phyloP scores from a whole-genome alignment of 179 eudicot species.

The Actinidia arguta region DNA sequence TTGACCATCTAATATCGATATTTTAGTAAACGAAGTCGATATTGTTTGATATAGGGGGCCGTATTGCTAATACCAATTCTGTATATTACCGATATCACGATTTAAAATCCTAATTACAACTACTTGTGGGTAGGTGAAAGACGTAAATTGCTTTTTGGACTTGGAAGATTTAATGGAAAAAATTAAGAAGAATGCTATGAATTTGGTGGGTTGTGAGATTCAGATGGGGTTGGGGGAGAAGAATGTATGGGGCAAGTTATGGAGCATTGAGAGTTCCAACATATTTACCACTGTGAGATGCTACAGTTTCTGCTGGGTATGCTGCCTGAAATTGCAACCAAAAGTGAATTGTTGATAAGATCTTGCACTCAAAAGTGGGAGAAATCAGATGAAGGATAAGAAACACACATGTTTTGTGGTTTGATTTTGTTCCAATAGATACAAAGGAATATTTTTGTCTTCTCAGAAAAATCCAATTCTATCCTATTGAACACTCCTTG shows the following conservation, averaged over 20 bases:
- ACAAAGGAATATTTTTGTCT: not conserved
- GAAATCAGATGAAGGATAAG: slow-evolving; percentile 31
- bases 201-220: slow-evolving; percentile 1
- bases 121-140: not conserved
- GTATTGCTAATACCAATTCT: too few relatives aligned
- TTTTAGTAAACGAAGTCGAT: too few relatives aligned
- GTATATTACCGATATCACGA: too few relatives aligned
- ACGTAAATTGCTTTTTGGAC: not conserved
- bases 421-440: not conserved
- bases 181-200: not conserved
- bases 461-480: not conserved
- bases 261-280: slow-evolving; percentile 40
- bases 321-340: slow-evolving; percentile 53
- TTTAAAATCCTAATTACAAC: too few relatives aligned
- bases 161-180: not conserved
- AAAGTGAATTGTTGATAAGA: slow-evolving; percentile 61
- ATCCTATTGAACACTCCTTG: too few relatives aligned
- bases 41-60: too few relatives aligned
- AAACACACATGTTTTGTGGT: slow-evolving; percentile 26
- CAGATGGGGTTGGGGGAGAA: slow-evolving; percentile 28
- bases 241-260: slow-evolving; percentile 56
- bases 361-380: slow-evolving; percentile 46
- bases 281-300: slow-evolving; percentile 30
- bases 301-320: slow-evolving; percentile 44
- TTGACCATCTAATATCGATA: too few relatives aligned